These are phyloP conservation scores for Aschersonia sp. DNA, from an alignment of 2,329 filamentous ascomycete genomes.

Conservation along the genomic window DNA sequence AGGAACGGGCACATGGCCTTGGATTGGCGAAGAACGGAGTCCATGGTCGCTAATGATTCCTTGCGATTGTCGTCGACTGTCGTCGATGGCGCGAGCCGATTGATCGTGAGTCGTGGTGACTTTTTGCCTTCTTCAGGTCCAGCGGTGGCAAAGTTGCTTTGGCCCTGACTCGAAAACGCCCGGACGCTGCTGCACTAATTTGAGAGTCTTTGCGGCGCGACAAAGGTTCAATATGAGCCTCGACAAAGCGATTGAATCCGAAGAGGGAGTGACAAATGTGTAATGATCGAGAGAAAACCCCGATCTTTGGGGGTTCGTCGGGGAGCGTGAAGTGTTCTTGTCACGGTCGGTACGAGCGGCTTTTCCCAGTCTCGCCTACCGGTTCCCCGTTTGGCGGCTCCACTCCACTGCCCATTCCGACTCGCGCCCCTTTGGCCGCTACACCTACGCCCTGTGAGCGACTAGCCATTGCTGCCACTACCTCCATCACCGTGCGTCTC, in stretches of 20 bases:
- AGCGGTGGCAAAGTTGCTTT: too few relatives aligned
- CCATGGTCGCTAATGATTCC: constrained; percentile 44
- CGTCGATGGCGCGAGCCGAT: constrained; percentile 2
- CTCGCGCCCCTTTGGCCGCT: not conserved
- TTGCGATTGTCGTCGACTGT: not conserved
- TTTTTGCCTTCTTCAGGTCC: not conserved
- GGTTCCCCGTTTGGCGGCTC: not conserved
- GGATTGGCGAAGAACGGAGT: constrained; percentile 86
- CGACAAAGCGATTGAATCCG: not conserved
- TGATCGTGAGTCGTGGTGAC: not conserved
- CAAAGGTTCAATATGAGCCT: not conserved
- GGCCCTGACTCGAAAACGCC: too few relatives aligned
- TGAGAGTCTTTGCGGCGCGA: too few relatives aligned
- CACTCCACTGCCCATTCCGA: constrained; percentile 1
- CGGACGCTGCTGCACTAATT: too few relatives aligned
- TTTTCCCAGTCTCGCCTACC: not conserved
- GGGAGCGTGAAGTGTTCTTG: not conserved
- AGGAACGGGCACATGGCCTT: constrained; percentile 96
- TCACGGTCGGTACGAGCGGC: not conserved
- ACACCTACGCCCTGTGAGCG: too few relatives aligned
- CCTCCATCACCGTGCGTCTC: not conserved
- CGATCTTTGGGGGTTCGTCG: too few relatives aligned
- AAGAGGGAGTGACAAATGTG: constrained; percentile 1
- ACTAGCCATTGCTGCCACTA: too few relatives aligned
- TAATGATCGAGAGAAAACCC: not conserved